Percentiles rank a stretch among this genome's conserved stretches.
Conservation (phyloP, 1,284 basidiomycete species). For the Puccinia hordei region DNA sequence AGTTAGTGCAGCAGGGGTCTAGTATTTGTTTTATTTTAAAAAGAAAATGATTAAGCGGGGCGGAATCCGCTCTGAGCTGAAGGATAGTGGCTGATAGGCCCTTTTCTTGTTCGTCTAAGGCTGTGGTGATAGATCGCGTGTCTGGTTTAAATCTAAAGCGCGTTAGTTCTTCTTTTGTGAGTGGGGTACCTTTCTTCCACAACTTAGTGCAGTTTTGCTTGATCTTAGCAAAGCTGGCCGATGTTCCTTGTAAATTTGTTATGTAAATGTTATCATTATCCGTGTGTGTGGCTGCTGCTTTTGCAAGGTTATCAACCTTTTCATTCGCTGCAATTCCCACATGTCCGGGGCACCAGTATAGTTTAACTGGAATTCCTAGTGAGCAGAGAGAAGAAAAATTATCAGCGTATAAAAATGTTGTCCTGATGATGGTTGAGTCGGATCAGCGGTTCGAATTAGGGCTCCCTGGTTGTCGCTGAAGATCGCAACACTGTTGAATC, state of each 20-base stretch:
- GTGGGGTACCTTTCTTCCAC: not conserved
- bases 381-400: not conserved
- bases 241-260: no score
- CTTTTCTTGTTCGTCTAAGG: not conserved
- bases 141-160: not conserved
- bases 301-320: not conserved
- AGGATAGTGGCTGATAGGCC: not conserved
- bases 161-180: not conserved
- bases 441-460: not conserved
- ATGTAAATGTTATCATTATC: not conserved
- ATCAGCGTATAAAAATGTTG: not conserved
- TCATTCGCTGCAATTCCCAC: not conserved
- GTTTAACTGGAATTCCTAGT: not conserved
- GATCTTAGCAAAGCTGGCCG: not conserved
- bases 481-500: not conserved
- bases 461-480: slow-evolving; percentile 1
- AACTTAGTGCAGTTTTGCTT: not conserved
- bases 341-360: not conserved
- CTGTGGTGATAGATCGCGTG: not conserved
- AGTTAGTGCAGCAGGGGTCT: not conserved
- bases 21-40: not conserved
- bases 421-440: not conserved
- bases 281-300: not conserved
- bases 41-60: not conserved
- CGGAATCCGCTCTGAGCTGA: not conserved